Evolutionary conservation across 495 filamentous ascomycete species (phyloP).

Genomic region (Polyplosphaeria fusca): DNA sequence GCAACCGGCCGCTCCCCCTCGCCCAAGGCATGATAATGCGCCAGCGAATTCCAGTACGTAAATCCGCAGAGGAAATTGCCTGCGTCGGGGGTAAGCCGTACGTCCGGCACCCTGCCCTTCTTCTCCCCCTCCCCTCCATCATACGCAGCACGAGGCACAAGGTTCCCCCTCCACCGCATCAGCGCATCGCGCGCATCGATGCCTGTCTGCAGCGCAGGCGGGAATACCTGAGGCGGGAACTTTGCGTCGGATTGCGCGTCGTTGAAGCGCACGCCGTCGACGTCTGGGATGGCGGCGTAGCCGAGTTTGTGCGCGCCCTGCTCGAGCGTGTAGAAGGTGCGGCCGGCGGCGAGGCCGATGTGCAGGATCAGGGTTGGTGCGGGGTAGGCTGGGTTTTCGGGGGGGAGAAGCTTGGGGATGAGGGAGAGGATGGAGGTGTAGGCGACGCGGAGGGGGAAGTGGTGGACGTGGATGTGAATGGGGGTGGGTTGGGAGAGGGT

Average conservation of each 20-base stretch:
- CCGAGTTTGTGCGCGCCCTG: constrained; percentile 67
- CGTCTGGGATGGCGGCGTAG: constrained; percentile 69
- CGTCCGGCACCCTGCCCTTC: constrained; percentile 30
- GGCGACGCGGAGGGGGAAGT: constrained; percentile 62
- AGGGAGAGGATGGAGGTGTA: constrained; percentile 62
- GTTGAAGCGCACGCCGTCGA: constrained; percentile 56
- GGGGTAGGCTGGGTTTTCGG: constrained; percentile 41
- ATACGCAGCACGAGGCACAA: too few species aligned
- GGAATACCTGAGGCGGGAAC: constrained; percentile 45
- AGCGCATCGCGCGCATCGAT: constrained; percentile 56
- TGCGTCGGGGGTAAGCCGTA: constrained; percentile 66
- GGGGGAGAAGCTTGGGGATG: constrained; percentile 56
- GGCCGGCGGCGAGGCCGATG: constrained; percentile 75
- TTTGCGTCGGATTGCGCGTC: constrained; percentile 52
- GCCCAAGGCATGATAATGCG: constrained; percentile 40
- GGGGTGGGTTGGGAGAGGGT: constrained; percentile 20
- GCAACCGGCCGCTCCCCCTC: constrained; percentile 49
- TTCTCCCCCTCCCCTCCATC: neutral
- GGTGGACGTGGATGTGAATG: constrained; percentile 64
- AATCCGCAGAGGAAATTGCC: constrained; percentile 85
- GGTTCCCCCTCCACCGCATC: constrained; percentile 51
- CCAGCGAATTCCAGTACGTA: constrained; percentile 75
- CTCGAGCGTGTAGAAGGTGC: constrained; percentile 68
- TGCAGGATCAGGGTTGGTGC: constrained; percentile 67
- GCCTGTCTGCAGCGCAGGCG: constrained; percentile 47